Evolutionary conservation across 768 basidiomycete species (phyloP).

Genomic region (Kwoniella pini): DNA sequence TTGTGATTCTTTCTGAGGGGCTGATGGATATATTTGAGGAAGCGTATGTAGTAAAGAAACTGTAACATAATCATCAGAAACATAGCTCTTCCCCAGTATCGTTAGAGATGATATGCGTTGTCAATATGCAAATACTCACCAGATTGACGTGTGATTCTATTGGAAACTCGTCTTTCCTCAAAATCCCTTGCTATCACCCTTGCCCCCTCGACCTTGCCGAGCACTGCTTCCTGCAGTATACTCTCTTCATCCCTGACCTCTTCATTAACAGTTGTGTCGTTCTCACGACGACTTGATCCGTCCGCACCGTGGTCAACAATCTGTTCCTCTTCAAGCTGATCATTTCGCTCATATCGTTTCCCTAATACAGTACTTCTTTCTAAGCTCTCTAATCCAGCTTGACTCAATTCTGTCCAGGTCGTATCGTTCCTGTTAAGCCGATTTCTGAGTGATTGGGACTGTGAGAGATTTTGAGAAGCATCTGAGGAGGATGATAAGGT

Average conservation of each 20-base stretch:
- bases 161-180: slow-evolving; percentile 7
- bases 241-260: no score
- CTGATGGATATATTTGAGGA: slow-evolving; percentile 4
- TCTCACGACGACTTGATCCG: no score
- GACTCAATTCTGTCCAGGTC: slow-evolving; percentile 7
- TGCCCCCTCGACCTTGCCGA: not conserved
- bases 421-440: not conserved
- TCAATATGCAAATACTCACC: not conserved
- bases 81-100: not conserved
- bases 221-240: not conserved
- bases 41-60: not conserved
- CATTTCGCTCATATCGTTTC: not conserved
- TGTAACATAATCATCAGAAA: not conserved
- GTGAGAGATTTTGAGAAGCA: not conserved
- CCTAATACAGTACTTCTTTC: slow-evolving; percentile 14
- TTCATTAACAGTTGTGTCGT: no score
- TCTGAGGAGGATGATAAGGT: not conserved
- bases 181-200: not conserved
- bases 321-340: not conserved
- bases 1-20: not conserved
- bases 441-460: not conserved
- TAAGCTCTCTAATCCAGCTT: slow-evolving; percentile 7
- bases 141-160: slow-evolving; percentile 9
- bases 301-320: not conserved
- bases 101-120: not conserved